Evolutionary conservation across 345 rosid species (phyloP).

Genomic region (Eutrema heterophyllum): DNA sequence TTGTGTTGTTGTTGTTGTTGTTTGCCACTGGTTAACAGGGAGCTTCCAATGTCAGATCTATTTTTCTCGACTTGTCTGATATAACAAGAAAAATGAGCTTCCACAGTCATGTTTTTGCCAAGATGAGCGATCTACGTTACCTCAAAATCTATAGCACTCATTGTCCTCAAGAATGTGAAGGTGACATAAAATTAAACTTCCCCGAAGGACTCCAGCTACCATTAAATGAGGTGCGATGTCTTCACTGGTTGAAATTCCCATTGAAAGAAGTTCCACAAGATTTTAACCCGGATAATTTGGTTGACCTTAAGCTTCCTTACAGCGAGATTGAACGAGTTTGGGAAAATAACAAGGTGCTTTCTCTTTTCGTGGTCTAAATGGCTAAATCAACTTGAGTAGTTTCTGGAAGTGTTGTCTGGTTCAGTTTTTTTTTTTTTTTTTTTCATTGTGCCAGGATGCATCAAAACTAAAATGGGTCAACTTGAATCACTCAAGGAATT

Average conservation of each 20-base stretch:
- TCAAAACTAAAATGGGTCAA: constrained; percentile 15
- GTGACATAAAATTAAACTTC: background rate
- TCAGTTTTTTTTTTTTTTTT: background rate
- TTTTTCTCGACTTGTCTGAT: constrained; percentile 19
- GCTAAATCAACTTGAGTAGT: background rate
- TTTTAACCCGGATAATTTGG: constrained; percentile 1
- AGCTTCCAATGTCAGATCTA: constrained; percentile 17
- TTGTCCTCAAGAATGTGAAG: constrained; percentile 12
- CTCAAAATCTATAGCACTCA: constrained; percentile 24
- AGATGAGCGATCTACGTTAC: constrained; percentile 18
- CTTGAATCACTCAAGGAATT: constrained; percentile 12
- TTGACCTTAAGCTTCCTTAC: constrained; percentile 14
- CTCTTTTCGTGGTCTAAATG: background rate
- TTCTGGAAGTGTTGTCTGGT: background rate
- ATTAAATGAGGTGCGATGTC: constrained; percentile 11
- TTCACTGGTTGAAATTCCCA: constrained; percentile 28
- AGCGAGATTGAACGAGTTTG: constrained; percentile 29
- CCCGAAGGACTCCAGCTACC: constrained; percentile 11
- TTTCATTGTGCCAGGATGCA: constrained; percentile 8
- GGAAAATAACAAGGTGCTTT: constrained; percentile 21
- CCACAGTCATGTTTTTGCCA: background rate
- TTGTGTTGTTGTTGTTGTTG: background rate
- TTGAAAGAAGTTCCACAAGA: constrained; percentile 18
- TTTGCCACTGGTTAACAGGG: constrained; percentile 16
- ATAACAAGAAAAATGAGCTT: constrained; percentile 1